Conservation (phyloP, 225 moss, liverwort and hornwort species). For the Pseudisothecium myosuroides region DNA sequence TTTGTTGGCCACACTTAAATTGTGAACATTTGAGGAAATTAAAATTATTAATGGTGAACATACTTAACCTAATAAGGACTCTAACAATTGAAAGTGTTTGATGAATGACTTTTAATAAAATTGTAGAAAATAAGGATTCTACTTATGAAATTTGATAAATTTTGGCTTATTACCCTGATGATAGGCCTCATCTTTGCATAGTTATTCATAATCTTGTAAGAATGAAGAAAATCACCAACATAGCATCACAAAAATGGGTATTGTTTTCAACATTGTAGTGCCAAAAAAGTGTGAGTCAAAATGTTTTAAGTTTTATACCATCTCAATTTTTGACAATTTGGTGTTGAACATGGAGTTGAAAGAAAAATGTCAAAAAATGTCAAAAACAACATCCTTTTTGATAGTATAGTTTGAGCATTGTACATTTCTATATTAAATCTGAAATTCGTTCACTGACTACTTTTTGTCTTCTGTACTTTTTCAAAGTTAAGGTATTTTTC, state of each 20-base stretch:
- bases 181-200: not conserved
- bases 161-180: not conserved
- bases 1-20: not conserved
- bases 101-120: not conserved
- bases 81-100: not conserved
- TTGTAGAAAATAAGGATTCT: not conserved
- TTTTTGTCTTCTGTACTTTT: not conserved
- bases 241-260: not conserved
- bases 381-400: not conserved
- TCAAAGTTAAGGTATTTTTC: not conserved
- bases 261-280: not conserved
- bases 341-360: not conserved
- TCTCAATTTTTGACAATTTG: not conserved
- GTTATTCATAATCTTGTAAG: accelerated
- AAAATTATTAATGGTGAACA: not conserved
- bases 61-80: not conserved
- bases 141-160: not conserved
- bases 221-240: not conserved
- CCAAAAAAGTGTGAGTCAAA: not conserved
- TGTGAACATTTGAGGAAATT: not conserved
- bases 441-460: not conserved
- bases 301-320: not conserved
- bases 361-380: not conserved
- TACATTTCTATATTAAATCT: not conserved
- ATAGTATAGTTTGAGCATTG: not conserved